Evolutionary conservation across 768 basidiomycete species (phyloP), one percentile per base, ranked within the genome.

Genomic region (Amanita thiersii): DNA sequence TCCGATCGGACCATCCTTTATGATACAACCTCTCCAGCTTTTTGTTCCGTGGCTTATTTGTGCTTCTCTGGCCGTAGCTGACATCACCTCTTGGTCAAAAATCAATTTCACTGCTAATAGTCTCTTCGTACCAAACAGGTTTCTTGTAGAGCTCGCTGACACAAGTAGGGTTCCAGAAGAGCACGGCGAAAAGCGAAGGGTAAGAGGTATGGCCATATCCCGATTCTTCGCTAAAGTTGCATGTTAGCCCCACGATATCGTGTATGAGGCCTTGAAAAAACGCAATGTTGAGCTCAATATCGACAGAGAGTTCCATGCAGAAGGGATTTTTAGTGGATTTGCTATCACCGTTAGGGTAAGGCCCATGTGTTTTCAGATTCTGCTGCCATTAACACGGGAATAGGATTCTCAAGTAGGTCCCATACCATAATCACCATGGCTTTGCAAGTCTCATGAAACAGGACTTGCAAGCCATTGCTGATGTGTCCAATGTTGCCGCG

Each of bases 251-350:
- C 73, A 77, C 46, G 69, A 70, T 43, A 49, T 53, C 9, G 54
- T 81, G 14, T 81, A 82, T 50, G 55, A 56, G 5, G 61, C 57
- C 25, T 50, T 77, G 37, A 61, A 58, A 47, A 64, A 66, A 47
- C 65, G 73, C n/a, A 62, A 55, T 10, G 60, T 77, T 15, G 47
- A 51, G 1, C 72, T 73, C 47, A 50, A 66, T 15, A 68, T 79
- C 7, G 60, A 66, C 39, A 70, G 65, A 47, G 74, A 75, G 47
- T 84, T 68, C 59, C 64, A 79, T 40, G 49, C 66, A 0, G 59
- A 62, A 3, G 73, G 68, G 1, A 45, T 84, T 9, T 81, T 84
- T 51, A 59, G 76, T 20, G 81, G 81, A 3, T 79, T 73, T 20
- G 65, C 73, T 28, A 50, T 82, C 37, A 68, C 68, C n/a, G 49